Conservation (phyloP, 2,329 filamentous ascomycete genomes). For the Beauveria brongniartii region DNA sequence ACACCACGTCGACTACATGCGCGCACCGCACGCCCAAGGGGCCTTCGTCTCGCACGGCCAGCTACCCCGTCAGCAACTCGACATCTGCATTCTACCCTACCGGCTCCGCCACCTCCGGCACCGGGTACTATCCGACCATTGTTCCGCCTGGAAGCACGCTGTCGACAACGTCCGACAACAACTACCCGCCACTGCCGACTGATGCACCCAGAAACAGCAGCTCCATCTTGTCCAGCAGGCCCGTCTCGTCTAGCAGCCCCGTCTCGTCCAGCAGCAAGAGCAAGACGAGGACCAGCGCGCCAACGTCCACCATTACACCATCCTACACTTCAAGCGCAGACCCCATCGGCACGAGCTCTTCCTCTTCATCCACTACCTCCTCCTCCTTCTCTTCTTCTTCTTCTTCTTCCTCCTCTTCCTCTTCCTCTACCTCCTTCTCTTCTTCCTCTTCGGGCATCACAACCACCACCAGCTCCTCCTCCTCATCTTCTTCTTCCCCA, state of each 20-base stretch:
- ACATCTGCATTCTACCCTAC: background rate
- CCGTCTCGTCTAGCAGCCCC: background rate
- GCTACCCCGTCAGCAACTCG: conserved; percentile 1
- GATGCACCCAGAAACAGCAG: background rate
- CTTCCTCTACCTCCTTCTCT: background rate
- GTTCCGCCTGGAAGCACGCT: too few relatives aligned
- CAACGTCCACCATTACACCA: background rate
- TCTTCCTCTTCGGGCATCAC: background rate
- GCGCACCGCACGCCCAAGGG: background rate
- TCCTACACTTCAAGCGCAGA: background rate
- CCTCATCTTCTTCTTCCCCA: background rate
- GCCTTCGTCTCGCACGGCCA: background rate
- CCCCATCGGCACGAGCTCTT: background rate
- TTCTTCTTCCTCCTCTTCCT: background rate
- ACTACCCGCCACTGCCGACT: too few relatives aligned
- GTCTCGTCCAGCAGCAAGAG: background rate
- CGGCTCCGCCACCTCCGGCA: background rate
- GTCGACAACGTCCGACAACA: too few relatives aligned
- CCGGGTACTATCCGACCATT: too few relatives aligned
- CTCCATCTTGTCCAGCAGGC: background rate
- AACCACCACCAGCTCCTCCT: background rate
- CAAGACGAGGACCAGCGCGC: background rate
- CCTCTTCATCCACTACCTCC: background rate
- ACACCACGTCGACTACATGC: background rate
- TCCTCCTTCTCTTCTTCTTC: background rate